Evolutionary conservation across 139 green algal genomes (phyloP).

Genomic region (Mesotaenium endlicherianum): DNA sequence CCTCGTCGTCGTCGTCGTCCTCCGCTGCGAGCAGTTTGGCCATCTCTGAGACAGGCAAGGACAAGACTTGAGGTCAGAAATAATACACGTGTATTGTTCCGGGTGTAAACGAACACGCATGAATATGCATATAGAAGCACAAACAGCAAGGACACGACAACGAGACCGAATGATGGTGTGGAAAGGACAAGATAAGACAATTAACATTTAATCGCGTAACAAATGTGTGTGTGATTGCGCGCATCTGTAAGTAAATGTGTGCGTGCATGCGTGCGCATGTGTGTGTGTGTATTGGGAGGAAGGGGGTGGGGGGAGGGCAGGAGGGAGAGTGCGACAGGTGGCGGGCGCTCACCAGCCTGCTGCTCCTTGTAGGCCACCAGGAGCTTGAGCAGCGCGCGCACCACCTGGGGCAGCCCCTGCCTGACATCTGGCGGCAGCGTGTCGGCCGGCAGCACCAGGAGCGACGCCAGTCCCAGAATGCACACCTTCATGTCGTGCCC

Average conservation of each 20-base stretch:
- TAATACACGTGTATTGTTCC: too few relatives aligned
- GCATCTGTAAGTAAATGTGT: neutral
- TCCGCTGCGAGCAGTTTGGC: too few relatives aligned
- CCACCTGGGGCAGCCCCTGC: constrained; percentile 1
- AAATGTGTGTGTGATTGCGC: neutral
- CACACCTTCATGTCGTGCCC: constrained; percentile 59
- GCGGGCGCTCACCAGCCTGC: constrained; percentile 29
- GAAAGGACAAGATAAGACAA: neutral
- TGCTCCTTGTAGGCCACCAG: constrained; percentile 52
- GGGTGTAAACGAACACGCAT: too few relatives aligned
- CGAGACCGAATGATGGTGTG: too few relatives aligned
- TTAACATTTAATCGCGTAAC: neutral
- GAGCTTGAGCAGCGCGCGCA: constrained; percentile 47
- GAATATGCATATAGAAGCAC: too few relatives aligned
- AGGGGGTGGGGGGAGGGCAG: too few relatives aligned
- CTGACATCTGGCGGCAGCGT: constrained; percentile 40
- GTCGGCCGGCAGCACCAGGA: constrained; percentile 38
- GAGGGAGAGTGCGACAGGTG: too few relatives aligned
- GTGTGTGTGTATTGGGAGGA: neutral
- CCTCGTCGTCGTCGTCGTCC: too few relatives aligned
- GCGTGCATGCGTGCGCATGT: neutral
- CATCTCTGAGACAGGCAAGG: too few relatives aligned
- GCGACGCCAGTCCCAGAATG: constrained; percentile 46
- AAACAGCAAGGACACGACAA: too few relatives aligned
- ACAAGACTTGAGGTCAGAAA: too few relatives aligned